These are phyloP conservation scores for carrot (Daucus carota) DNA, from an alignment of 129 eudicot species.

Conservation along the genomic window DNA sequence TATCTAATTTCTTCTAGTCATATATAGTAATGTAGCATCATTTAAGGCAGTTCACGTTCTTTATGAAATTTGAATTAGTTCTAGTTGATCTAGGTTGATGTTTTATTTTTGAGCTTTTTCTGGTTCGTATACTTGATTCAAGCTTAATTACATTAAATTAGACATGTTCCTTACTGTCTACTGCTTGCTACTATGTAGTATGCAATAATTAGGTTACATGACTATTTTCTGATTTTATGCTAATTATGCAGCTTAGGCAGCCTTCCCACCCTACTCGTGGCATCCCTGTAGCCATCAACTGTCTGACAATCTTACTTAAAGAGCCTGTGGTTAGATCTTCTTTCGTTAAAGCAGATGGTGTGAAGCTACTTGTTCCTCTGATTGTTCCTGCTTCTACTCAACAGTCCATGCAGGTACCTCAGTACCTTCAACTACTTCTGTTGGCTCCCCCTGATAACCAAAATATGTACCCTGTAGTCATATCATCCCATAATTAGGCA, in stretches of 20 bases:
- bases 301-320: conserved; percentile 68
- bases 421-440: conserved; percentile 1
- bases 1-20: not conserved
- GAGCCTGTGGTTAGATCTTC: conserved; percentile 78
- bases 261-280: conserved; percentile 89
- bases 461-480: not conserved
- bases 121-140: not conserved
- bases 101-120: not conserved
- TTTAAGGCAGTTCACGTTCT: not conserved
- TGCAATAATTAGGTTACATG: not conserved
- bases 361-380: conserved; percentile 78
- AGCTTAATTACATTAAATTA: not conserved
- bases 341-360: conserved; percentile 94
- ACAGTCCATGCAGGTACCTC: conserved; percentile 80
- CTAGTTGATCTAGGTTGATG: not conserved
- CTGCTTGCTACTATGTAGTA: not conserved
- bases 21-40: not conserved
- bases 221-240: conserved; percentile 1
- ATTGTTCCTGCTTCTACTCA: conserved; percentile 96
- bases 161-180: not conserved
- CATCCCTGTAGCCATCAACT: conserved; percentile 56
- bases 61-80: not conserved
- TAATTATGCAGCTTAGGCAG: conserved; percentile 56
- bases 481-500: not conserved
- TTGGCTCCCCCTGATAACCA: not conserved